phyloP scores from a whole-genome alignment of 192 early-diverging fungal species.

The Martensiomyces pterosporus region DNA sequence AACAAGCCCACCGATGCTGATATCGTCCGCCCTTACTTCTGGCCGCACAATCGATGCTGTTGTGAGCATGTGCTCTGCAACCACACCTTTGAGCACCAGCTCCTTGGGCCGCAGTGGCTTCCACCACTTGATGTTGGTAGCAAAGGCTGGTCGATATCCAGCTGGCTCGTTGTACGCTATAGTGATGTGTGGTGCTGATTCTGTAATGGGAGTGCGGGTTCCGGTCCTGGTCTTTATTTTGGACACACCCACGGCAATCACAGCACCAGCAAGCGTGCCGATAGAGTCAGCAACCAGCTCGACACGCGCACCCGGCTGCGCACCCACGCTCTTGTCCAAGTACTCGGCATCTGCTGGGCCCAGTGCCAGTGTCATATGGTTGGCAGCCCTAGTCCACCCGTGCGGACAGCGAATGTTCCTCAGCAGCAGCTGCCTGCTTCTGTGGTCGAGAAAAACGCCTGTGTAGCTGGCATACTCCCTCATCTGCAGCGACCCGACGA shows the following conservation, averaged over 20 bases:
- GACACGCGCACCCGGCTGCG: constrained; percentile 22
- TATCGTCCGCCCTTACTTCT: constrained; percentile 10
- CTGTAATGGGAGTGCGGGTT: too few relatives aligned
- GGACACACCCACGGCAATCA: constrained; percentile 31
- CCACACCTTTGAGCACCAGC: constrained; percentile 24
- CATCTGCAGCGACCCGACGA: constrained; percentile 23
- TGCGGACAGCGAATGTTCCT: constrained; percentile 27
- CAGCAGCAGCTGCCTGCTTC: constrained; percentile 12
- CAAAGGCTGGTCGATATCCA: constrained; percentile 8
- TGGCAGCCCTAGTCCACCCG: constrained; percentile 16
- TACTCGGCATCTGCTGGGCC: constrained; percentile 8
- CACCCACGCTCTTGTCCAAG: constrained; percentile 16
- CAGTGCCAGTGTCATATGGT: constrained; percentile 24
- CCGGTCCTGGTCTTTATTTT: constrained; percentile 7
- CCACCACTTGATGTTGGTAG: constrained; percentile 25
- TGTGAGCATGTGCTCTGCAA: constrained; percentile 30
- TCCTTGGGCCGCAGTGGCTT: constrained; percentile 14
- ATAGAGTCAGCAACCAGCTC: constrained; percentile 32
- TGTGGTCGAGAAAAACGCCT: constrained; percentile 15
- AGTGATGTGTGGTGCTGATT: constrained; percentile 23
- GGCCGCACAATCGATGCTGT: constrained; percentile 22
- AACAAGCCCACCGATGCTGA: constrained; percentile 42
- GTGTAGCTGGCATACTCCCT: constrained; percentile 14
- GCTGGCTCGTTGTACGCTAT: constrained; percentile 33
- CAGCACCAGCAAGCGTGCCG: constrained; percentile 16